A percentile compares a stretch with the other conserved stretches of the same genome.
These are phyloP conservation scores for Stephania japonica DNA, from an alignment of 164 flowering plant species.

Conservation along the genomic window DNA sequence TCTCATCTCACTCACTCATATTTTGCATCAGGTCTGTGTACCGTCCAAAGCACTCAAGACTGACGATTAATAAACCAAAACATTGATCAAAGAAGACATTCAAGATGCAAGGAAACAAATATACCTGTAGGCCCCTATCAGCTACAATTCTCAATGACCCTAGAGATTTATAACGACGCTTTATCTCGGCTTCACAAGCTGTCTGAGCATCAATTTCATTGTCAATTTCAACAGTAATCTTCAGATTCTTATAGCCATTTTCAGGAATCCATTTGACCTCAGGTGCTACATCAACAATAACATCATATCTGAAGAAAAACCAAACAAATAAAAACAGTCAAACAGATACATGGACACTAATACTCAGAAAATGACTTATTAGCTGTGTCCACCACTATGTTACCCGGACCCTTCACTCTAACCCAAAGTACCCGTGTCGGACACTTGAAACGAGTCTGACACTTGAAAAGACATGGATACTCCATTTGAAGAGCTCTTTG, in stretches of 20 bases:
- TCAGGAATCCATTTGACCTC: conserved; percentile 81
- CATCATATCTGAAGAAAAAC: conserved; percentile 58
- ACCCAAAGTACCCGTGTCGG: too few species aligned
- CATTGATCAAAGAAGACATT: neutral
- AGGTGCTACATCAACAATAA: conserved; percentile 82
- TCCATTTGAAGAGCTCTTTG: too few species aligned
- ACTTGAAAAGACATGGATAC: too few species aligned
- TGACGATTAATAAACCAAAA: neutral
- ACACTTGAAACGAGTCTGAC: too few species aligned
- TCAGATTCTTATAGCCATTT: conserved; percentile 76
- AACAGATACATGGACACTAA: neutral
- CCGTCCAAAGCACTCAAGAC: neutral
- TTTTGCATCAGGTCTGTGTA: neutral
- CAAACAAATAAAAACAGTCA: conserved; percentile 7
- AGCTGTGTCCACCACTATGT: neutral
- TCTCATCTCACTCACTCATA: neutral
- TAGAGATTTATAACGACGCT: conserved; percentile 66
- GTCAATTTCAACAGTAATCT: conserved; percentile 80
- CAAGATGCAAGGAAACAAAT: neutral
- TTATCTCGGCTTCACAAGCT: conserved; percentile 65
- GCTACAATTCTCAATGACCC: conserved; percentile 65
- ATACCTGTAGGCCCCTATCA: conserved; percentile 80
- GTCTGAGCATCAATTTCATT: conserved; percentile 63
- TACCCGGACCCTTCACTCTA: too few species aligned
- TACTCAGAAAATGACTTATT: neutral